Conservation (phyloP, 148 eudicot species). For the Spergularia marina region DNA sequence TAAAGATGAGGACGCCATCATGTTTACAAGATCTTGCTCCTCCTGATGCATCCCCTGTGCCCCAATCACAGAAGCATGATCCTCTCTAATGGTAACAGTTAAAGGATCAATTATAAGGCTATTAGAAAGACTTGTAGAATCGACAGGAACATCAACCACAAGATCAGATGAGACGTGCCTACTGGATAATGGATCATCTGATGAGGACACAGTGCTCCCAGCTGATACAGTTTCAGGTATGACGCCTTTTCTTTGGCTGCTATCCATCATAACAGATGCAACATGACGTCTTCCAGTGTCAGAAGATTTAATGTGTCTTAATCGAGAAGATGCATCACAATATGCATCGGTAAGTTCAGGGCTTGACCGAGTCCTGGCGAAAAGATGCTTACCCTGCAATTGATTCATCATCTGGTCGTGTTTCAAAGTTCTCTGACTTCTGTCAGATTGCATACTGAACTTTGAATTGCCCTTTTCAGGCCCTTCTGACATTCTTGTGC, state of each 20-base stretch:
- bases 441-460: slow-evolving; percentile 29
- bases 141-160: slow-evolving; percentile 33
- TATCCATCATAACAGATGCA: slow-evolving; percentile 36
- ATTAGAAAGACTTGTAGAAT: slow-evolving; percentile 33
- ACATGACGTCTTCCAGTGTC: slow-evolving; percentile 45
- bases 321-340: slow-evolving; percentile 41
- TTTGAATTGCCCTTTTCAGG: slow-evolving; percentile 31
- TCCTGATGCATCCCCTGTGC: slow-evolving; percentile 62
- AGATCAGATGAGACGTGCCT: slow-evolving; percentile 35
- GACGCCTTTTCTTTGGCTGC: slow-evolving; percentile 41
- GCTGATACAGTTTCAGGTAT: slow-evolving; percentile 38
- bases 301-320: slow-evolving; percentile 34
- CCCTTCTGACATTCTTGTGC: slow-evolving; percentile 33
- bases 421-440: slow-evolving; percentile 35
- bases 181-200: slow-evolving; percentile 37
- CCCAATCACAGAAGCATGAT: slow-evolving; percentile 37
- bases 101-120: slow-evolving; percentile 35
- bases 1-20: slow-evolving; percentile 59
- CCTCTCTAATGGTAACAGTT: slow-evolving; percentile 34
- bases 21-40: slow-evolving; percentile 77
- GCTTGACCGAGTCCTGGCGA: slow-evolving; percentile 78
- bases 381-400: slow-evolving; percentile 55
- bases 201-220: slow-evolving; percentile 38
- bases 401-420: slow-evolving; percentile 43
- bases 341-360: slow-evolving; percentile 74